Evolutionary conservation across 176 grass and related monocot species (phyloP), one percentile per base, ranked within the genome.

Genomic region (Rhynchospora tenuis): DNA sequence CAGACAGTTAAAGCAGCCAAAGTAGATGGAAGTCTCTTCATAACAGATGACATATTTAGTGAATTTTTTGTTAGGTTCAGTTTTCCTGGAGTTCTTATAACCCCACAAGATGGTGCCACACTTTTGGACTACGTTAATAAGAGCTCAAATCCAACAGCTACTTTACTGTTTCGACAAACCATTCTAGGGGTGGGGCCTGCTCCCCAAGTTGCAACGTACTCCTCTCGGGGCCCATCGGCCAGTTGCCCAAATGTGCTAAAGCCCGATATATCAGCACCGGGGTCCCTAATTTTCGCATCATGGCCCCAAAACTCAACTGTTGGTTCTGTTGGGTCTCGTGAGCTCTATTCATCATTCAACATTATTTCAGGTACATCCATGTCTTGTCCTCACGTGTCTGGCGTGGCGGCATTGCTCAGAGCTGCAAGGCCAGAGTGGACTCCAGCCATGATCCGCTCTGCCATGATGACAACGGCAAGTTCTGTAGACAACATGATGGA

Each of bases 361-460:
- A 86, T 91, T 51, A 91, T 94, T 5, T 93, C 88, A 7, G 94
- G 94, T 51, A 91, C 94, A 64, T 97, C 91, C 0, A 91, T 94
- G 88, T 73, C 94, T 0, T 91, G 91, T 87, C 91, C 94, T 13
- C 94, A 97, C 83, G 89, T 83, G 24, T 69, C 73, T 5, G 91
- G 91, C 26, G 78, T 97, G 29, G 84, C 89, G 1, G 94, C 94
- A 0, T 79, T 97, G 81, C 79, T 97, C 57, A 90, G 78, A 0
- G 88, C 86, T 0, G 84, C 23, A 44, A 81, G 85, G 54, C 88
- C 72, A 0, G 59, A 61, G 19, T 93, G 89, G 94, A 97, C 85
- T 60, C 91, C 94, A 0, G 86, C 91, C n/a, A 92, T 92, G 84
- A 91, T 93, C 64, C 89, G 90, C 23, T 97, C 89, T 2, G 89